phyloP scores from a whole-genome alignment of 2,329 filamentous ascomycete species.

The Cytospora piceae region DNA sequence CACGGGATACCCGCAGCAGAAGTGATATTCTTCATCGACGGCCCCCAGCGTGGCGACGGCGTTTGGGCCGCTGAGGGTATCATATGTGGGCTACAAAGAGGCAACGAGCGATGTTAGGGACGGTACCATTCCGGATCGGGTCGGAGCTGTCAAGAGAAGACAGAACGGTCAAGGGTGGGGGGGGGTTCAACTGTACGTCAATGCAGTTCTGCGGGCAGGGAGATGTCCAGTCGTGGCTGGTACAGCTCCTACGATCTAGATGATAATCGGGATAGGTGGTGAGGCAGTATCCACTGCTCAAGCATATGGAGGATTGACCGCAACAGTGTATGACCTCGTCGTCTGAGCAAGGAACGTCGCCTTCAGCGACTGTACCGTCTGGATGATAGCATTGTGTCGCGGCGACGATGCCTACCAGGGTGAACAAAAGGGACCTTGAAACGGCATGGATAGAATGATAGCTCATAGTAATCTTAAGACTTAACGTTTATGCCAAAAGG shows the following conservation, averaged over 20 bases:
- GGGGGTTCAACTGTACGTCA: not conserved
- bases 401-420: not conserved
- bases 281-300: not conserved
- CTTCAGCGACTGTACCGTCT: not conserved
- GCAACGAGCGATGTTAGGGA: not conserved
- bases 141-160: not conserved
- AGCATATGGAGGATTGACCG: constrained; percentile 1
- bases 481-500: not conserved
- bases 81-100: not conserved
- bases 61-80: not conserved
- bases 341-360: not conserved
- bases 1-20: not conserved
- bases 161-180: not conserved
- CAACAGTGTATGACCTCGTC: constrained; percentile 1
- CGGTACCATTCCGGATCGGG: not conserved
- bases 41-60: not conserved
- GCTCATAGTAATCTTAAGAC: not conserved
- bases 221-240: not conserved
- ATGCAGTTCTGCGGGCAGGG: not conserved
- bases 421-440: not conserved
- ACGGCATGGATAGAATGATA: not conserved
- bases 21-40: constrained; percentile 1
- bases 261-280: constrained; percentile 2
- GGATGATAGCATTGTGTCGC: constrained; percentile 1
- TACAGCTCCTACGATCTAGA: not conserved